These are phyloP conservation scores for Hygrophoropsis aurantiaca DNA, from an alignment of 768 basidiomycete species.

Conservation along the genomic window DNA sequence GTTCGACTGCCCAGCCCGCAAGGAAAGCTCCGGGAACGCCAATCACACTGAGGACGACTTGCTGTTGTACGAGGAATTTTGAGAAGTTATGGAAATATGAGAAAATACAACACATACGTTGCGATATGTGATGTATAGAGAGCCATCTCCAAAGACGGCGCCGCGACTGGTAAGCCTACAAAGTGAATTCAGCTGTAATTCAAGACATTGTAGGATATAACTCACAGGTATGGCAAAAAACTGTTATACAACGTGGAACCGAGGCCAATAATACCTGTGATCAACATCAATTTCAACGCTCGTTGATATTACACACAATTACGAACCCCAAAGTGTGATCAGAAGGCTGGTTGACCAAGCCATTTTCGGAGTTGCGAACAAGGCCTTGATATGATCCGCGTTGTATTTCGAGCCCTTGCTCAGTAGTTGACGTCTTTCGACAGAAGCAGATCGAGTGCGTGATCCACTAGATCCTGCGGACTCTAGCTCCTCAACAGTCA, in stretches of 20 bases:
- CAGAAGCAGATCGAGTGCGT: constrained; percentile 7
- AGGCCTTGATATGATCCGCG: constrained; percentile 47
- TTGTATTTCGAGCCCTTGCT: constrained; percentile 43
- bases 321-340: constrained; percentile 47
- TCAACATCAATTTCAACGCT: constrained; percentile 2
- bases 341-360: constrained; percentile 66
- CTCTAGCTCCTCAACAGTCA: constrained; percentile 47
- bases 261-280: constrained; percentile 66
- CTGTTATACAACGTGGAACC: constrained; percentile 67
- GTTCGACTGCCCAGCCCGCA: constrained; percentile 70
- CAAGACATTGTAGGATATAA: background rate
- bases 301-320: constrained; percentile 7
- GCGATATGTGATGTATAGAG: constrained; percentile 69
- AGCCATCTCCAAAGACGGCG: constrained; percentile 67
- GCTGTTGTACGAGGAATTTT: constrained; percentile 35
- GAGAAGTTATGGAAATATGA: background rate
- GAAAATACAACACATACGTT: constrained; percentile 42
- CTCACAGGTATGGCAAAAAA: constrained; percentile 54
- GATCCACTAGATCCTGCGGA: constrained; percentile 24
- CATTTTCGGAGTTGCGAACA: constrained; percentile 64
- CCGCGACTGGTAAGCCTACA: constrained; percentile 61
- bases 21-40: constrained; percentile 73
- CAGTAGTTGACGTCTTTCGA: constrained; percentile 21
- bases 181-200: background rate
- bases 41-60: constrained; percentile 66